These are phyloP conservation scores for Phellopilus nigrolimitatus DNA, from an alignment of 1,284 basidiomycete genomes.

Conservation along the genomic window DNA sequence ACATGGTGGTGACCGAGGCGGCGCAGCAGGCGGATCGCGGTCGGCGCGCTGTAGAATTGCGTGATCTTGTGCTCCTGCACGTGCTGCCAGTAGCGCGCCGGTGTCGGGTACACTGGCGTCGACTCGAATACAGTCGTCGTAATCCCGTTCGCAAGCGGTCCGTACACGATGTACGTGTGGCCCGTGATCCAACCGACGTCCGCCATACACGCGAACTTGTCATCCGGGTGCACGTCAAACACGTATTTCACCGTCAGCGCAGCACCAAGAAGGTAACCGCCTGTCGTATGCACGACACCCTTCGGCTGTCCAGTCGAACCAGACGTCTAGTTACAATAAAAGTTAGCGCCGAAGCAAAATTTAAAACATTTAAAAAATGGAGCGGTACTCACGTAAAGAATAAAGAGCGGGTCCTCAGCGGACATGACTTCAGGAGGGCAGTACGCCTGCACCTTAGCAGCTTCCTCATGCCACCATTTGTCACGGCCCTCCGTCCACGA, in stretches of 20 bases:
- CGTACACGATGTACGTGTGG: conserved; percentile 97
- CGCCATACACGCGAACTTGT: conserved; percentile 97
- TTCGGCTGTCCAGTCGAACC: conserved; percentile 97
- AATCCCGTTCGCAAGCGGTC: conserved; percentile 88
- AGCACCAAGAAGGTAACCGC: conserved; percentile 88
- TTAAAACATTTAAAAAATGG: neutral
- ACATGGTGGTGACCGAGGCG: conserved; percentile 87
- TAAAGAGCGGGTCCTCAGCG: conserved; percentile 94
- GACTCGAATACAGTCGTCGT: conserved; percentile 95
- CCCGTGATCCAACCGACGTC: conserved; percentile 99
- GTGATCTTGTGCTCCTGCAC: conserved; percentile 93
- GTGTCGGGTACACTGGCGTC: conserved; percentile 94
- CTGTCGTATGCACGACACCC: conserved; percentile 94
- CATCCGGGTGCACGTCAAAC: conserved; percentile 91
- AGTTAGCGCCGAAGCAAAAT: conserved; percentile 7
- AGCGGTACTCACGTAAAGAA: conserved; percentile 77
- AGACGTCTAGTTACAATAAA: conserved; percentile 58
- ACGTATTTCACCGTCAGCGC: conserved; percentile 93
- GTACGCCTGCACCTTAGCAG: conserved; percentile 80
- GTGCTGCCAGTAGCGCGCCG: conserved; percentile 95
- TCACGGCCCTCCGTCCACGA: conserved; percentile 86
- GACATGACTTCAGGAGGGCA: conserved; percentile 86
- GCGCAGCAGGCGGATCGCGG: conserved; percentile 89
- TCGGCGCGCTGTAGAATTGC: conserved; percentile 92
- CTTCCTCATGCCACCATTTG: conserved; percentile 96